Base-by-base conservation (phyloP, 768 basidiomycete species). In the Mycena galopus region DNA sequence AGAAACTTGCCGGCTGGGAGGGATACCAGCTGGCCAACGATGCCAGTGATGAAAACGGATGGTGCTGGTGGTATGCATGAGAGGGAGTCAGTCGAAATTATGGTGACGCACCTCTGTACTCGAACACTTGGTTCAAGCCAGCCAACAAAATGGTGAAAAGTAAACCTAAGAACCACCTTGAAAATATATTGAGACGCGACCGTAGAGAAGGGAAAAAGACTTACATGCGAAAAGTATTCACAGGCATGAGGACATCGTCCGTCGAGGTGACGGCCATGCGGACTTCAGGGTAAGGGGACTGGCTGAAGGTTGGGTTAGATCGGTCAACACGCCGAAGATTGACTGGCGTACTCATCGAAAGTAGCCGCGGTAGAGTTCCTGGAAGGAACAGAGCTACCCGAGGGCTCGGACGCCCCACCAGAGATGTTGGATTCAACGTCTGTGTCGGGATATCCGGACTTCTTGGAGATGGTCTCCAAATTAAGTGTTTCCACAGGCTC, bases 221-320 rank as follows among this genome's bases (percentile, higher is more conserved):
- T 71, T 59, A 89, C 89, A 91, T 89, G 78, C 94, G 88, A 83
- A 95, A 92, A 0, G 94, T 96, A 82, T 92, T 95, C 60, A 93
- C 92, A 3, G 90, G 90, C 84, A 96, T 93, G 11, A 84, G 82
- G 2, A 92, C 90, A 76, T 96, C 95, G 78, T 96, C 95, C 19
- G 91, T 84, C 73, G 91, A 95, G 10, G 94, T 85, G 9, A 96
- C 93, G 14, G 95, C 92, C 42, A 95, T 94, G 65, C 94, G 90
- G 50, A 96, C 95, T 85, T 96, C 95, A 1, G 95, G 91, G 77
- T 95, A 96, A 21, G 94, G 94, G 0, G 95, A 96, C 80, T 97
- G 95, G 74, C 94, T 94, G 73, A 10, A 23, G 21, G 25, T 23
- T 25, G 27, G n/a, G 33, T 39, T 66, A 70, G 35, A 47, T 53